phyloP scores from a whole-genome alignment of 2,329 filamentous ascomycete species.

The Fusarium sp. region DNA sequence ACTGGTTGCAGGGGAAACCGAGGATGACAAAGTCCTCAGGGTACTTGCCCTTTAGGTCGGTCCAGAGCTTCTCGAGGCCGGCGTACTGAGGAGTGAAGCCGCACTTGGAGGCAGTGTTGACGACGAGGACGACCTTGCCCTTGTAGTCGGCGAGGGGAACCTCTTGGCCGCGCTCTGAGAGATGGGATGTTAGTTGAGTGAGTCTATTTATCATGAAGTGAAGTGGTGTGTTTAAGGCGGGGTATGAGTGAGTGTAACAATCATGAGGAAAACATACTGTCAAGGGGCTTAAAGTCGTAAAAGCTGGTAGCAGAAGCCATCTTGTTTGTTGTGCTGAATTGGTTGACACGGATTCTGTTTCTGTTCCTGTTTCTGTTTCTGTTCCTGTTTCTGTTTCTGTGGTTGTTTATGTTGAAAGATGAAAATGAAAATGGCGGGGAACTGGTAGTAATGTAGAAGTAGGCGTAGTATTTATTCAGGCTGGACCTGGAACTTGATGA shows the following conservation, averaged over 20 bases:
- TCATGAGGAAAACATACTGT: slow-evolving; percentile 69
- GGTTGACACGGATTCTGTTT: not conserved
- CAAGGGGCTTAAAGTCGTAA: slow-evolving; percentile 85
- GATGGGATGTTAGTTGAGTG: slow-evolving; percentile 25
- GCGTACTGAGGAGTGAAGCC: slow-evolving; percentile 97
- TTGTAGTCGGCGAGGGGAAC: slow-evolving; percentile 77
- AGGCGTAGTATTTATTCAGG: slow-evolving; percentile 32
- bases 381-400: not conserved
- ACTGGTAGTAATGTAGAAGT: slow-evolving; percentile 1
- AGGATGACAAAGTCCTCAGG: slow-evolving; percentile 84
- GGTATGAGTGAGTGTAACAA: not conserved
- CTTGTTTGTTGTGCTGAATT: slow-evolving; percentile 28
- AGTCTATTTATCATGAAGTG: not conserved
- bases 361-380: too few species aligned
- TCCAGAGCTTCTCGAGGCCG: slow-evolving; percentile 91
- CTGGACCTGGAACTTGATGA: slow-evolving; percentile 16
- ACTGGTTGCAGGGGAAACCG: slow-evolving; percentile 99
- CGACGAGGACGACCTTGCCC: slow-evolving; percentile 93
- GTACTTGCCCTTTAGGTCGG: slow-evolving; percentile 75
- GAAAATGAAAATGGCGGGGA: slow-evolving; percentile 32
- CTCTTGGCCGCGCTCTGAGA: slow-evolving; percentile 68
- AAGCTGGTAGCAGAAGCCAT: slow-evolving; percentile 64
- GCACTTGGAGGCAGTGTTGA: slow-evolving; percentile 99
- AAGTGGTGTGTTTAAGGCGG: slow-evolving; percentile 2
- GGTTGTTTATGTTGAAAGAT: slow-evolving; percentile 25